These are phyloP conservation scores for Willaertia magna DNA, from an alignment of 208 protist species.

Conservation along the genomic window DNA sequence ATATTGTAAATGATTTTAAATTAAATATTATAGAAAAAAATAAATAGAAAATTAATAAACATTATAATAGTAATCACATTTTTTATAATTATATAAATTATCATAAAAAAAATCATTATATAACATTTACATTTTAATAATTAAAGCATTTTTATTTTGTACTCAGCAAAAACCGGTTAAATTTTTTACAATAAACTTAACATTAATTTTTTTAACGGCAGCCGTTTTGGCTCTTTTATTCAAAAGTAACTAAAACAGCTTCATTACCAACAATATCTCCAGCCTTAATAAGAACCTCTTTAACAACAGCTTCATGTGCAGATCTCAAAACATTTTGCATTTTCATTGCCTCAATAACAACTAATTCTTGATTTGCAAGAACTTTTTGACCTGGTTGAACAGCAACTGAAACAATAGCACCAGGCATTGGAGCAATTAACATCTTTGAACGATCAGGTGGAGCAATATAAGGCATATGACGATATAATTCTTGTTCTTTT, in stretches of 20 bases:
- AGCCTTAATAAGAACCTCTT: slow-evolving; percentile 11
- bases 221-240: too few species aligned
- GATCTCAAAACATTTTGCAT: slow-evolving; percentile 51
- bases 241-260: slow-evolving; percentile 48
- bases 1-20: too few species aligned
- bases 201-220: too few species aligned
- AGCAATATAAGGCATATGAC: slow-evolving; percentile 33
- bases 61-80: too few species aligned
- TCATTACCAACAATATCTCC: slow-evolving; percentile 32
- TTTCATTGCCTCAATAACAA: slow-evolving; percentile 49
- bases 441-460: slow-evolving; percentile 34
- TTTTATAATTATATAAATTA: too few species aligned
- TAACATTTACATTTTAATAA: too few species aligned
- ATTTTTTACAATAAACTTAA: too few species aligned
- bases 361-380: slow-evolving; percentile 16
- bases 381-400: slow-evolving; percentile 42
- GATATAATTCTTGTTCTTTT: slow-evolving; percentile 24
- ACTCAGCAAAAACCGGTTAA: too few species aligned
- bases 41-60: too few species aligned
- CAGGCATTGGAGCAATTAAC: slow-evolving; percentile 49
- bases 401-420: slow-evolving; percentile 1
- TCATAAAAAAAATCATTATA: too few species aligned
- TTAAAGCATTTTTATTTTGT: too few species aligned
- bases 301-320: slow-evolving; percentile 21
- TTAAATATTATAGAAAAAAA: too few species aligned